phyloP scores from a whole-genome alignment of 495 filamentous ascomycete species.

The Neurospora tetraspora region DNA sequence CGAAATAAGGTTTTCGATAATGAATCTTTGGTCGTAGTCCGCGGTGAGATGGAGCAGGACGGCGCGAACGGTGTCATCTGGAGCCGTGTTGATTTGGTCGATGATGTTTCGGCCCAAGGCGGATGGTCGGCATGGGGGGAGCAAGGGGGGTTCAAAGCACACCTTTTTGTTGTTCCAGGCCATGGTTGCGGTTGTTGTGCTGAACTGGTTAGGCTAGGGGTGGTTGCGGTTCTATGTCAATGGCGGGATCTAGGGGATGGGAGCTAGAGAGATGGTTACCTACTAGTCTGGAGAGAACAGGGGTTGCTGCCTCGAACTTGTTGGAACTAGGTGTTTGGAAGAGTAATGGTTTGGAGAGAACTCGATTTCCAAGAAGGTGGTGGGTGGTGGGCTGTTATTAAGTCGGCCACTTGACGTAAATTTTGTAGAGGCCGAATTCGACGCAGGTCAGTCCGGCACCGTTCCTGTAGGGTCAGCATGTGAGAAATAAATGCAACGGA shows the following conservation, averaged over 20 bases:
- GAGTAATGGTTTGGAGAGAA: neutral
- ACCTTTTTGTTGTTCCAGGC: neutral
- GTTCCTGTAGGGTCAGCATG: too few species aligned
- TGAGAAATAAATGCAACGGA: too few species aligned
- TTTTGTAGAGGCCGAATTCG: too few species aligned
- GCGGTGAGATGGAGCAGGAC: neutral
- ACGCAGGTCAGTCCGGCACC: too few species aligned
- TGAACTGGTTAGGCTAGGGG: too few species aligned
- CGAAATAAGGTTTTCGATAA: neutral
- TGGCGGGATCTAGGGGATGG: too few species aligned
- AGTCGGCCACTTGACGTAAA: too few species aligned
- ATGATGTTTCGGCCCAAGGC: neutral
- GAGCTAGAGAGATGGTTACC: too few species aligned
- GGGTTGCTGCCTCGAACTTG: neutral
- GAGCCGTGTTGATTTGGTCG: neutral
- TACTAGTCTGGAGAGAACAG: too few species aligned
- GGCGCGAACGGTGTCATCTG: neutral
- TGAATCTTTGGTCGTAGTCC: neutral
- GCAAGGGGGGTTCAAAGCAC: neutral
- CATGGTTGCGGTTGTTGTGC: neutral
- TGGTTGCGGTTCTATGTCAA: too few species aligned
- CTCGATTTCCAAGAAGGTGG: neutral
- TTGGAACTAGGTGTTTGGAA: neutral
- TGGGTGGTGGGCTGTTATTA: neutral
- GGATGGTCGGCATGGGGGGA: neutral